Conservation (phyloP, 1,284 basidiomycete species). For the Apiotrichum mycotoxinovorans region DNA sequence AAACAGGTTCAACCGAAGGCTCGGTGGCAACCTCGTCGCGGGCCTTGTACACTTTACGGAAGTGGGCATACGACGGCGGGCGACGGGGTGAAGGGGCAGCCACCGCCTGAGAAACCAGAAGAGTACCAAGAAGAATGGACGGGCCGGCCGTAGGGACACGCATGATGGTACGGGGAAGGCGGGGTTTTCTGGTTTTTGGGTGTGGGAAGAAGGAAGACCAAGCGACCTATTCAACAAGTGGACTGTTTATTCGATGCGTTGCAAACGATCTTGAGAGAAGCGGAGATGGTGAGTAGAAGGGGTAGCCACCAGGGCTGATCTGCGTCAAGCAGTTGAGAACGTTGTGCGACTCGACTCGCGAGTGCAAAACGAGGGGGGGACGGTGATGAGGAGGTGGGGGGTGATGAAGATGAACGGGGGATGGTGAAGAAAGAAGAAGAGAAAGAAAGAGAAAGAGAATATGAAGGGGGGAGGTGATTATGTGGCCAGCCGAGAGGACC, state of each 20-base stretch:
- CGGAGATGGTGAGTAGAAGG: not conserved
- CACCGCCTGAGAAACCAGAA: slow-evolving; percentile 29
- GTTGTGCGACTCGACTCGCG: slow-evolving; percentile 20
- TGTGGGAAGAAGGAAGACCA: not conserved
- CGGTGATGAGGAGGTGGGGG: slow-evolving; percentile 2
- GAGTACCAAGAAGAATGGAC: slow-evolving; percentile 32
- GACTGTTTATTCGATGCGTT: slow-evolving; percentile 16
- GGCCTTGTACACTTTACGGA: slow-evolving; percentile 24
- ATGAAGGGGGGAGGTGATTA: not conserved
- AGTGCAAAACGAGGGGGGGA: slow-evolving; percentile 9
- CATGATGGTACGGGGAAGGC: slow-evolving; percentile 9
- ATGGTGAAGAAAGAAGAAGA: slow-evolving; percentile 1
- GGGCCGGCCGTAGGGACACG: slow-evolving; percentile 21
- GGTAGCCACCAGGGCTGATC: slow-evolving; percentile 30
- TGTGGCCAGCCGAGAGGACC: not conserved
- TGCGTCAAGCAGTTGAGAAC: slow-evolving; percentile 29
- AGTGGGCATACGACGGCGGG: slow-evolving; percentile 18
- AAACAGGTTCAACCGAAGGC: not conserved
- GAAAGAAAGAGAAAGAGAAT: slow-evolving; percentile 6
- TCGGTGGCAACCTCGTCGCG: slow-evolving; percentile 4
- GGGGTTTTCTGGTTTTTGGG: not conserved
- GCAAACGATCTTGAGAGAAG: slow-evolving; percentile 10
- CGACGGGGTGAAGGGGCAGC: slow-evolving; percentile 31
- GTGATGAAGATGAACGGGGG: slow-evolving; percentile 3
- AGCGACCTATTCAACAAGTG: not conserved